Base-by-base conservation (phyloP, 768 basidiomycete genomes). In the Boletus tylopilopsis region DNA sequence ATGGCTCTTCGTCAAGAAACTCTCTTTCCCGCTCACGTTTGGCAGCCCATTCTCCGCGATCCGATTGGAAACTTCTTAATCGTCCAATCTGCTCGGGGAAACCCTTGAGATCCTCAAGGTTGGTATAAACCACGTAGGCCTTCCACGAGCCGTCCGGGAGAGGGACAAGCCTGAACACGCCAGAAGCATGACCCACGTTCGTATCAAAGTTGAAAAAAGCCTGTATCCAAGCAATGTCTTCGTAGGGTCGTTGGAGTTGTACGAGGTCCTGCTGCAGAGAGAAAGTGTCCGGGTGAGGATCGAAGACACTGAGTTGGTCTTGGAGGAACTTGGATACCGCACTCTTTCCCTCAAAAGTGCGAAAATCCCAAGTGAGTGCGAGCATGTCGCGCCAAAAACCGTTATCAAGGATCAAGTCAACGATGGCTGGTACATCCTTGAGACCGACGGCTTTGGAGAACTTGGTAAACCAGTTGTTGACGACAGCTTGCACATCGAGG, bases 331-430 rank as follows among this genome's bases (percentile, higher is more conserved):
- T 58, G 4, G 48, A 59, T 34, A 85, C 76, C 8, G 64, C 60
- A 2, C 58, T 19, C 32, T 56, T 64, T 12, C 77, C 73, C 53
- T 76, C 71, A 57, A 85, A 78, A 8, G 81, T 79, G 33, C 81
- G 76, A 41, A 83, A 76, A 50, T 81, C 74, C 81, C 81, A 84
- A 16, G 83, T 84, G 46, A 85, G 70, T 0, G 78, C 73, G n/a
- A 82, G 73, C 44, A 77, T 69, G 54, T 85, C 83, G 12, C 81
- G 68, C 84, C 82, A 85, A 50, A 76, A 77, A 5, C 70, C 71
- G 38, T 60, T 63, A 19, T 66, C 63, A 25, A 72, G 45, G 38
- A 70, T 59, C 19, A 71, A 45, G 13, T 58, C 57, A n/a, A 71
- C 49, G 32, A 79, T 59, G 13, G 64, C 64, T 21, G 67, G 59